Conservation (phyloP, 306 rosid genomes). For the Pyrus betulifolia region DNA sequence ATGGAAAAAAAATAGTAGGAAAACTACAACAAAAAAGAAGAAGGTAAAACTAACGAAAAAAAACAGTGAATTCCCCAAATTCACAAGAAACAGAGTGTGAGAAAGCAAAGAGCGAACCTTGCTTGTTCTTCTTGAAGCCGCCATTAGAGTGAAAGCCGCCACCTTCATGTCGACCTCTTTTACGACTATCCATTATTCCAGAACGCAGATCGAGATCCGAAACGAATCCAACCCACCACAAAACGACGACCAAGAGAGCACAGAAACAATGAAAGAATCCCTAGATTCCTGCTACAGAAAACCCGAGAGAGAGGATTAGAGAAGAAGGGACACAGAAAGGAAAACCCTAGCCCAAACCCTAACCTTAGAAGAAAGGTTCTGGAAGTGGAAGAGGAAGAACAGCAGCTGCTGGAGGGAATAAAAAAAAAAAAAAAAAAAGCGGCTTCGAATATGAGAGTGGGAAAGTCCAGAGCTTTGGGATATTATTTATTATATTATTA, state of each 20-base stretch:
- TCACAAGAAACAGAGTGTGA: background rate
- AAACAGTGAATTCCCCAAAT: background rate
- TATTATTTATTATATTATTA: background rate
- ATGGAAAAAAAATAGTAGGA: too few species aligned
- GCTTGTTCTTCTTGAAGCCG: conserved; percentile 21
- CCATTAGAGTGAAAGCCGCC: conserved; percentile 5
- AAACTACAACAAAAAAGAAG: background rate
- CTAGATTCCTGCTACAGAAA: background rate
- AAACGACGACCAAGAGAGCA: background rate
- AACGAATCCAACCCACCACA: background rate
- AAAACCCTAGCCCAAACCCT: conserved; percentile 41
- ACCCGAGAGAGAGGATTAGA: background rate
- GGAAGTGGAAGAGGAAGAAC: conserved; percentile 1
- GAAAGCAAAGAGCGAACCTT: conserved; percentile 5
- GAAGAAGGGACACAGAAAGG: background rate
- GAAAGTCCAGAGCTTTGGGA: background rate
- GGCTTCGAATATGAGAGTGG: conserved; percentile 9
- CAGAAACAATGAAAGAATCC: background rate
- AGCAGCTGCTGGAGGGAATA: background rate
- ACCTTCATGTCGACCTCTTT: conserved; percentile 19
- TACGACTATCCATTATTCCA: conserved; percentile 18
- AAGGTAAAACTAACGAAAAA: background rate
- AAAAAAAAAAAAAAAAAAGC: background rate
- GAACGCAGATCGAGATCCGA: conserved; percentile 36
- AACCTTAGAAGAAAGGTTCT: conserved; percentile 34